phyloP scores from a whole-genome alignment of 1,284 basidiomycete genomes.

The Phellopilus nigrolimitatus region DNA sequence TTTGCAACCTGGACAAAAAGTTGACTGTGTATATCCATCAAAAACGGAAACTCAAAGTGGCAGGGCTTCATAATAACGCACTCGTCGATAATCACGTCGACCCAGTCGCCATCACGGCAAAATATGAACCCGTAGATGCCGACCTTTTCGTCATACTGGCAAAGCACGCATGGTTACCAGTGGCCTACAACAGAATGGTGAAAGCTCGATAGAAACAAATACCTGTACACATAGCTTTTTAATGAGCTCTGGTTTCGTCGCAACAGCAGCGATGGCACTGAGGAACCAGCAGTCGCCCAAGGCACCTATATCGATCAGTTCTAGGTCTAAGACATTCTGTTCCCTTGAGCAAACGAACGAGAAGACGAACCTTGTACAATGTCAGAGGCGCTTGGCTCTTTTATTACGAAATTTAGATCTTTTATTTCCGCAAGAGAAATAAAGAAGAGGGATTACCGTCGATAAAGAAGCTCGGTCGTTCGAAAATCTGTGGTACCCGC shows the following conservation, averaged over 20 bases:
- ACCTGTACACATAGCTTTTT: constrained; percentile 49
- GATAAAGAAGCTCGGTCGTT: constrained; percentile 41
- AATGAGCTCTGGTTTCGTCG: constrained; percentile 36
- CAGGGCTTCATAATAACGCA: constrained; percentile 31
- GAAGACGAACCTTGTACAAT: constrained; percentile 40
- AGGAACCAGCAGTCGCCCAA: constrained; percentile 49
- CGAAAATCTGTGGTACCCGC: constrained; percentile 42
- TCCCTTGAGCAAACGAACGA: background rate
- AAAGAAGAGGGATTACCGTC: constrained; percentile 34
- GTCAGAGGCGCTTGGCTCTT: constrained; percentile 26
- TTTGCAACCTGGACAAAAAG: constrained; percentile 43
- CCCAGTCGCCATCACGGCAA: constrained; percentile 40
- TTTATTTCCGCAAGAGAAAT: constrained; percentile 16
- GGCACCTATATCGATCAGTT: constrained; percentile 2
- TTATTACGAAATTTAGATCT: background rate
- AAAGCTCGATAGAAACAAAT: constrained; percentile 16
- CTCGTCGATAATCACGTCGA: constrained; percentile 44
- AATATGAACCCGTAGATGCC: constrained; percentile 56
- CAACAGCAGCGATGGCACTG: constrained; percentile 41
- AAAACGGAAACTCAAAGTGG: background rate
- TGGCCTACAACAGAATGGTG: background rate
- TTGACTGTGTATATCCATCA: constrained; percentile 27
- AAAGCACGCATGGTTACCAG: constrained; percentile 12
- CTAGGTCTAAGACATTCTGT: background rate
- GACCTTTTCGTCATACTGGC: constrained; percentile 40